Evolutionary conservation across 2,329 filamentous ascomycete species (phyloP).

Genomic region (Aspergillus proliferans): DNA sequence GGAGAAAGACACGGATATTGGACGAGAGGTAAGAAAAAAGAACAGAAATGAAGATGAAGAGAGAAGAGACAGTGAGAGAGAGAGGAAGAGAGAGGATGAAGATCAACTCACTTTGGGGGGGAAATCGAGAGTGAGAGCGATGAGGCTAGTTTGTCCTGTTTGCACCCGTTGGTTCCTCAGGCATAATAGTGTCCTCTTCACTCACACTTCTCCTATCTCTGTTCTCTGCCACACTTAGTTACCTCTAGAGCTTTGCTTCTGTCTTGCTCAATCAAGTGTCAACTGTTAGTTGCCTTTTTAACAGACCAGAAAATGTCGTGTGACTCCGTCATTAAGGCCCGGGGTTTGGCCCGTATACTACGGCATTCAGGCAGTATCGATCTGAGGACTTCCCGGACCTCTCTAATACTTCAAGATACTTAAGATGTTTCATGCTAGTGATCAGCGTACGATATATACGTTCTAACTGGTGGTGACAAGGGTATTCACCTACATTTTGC

Average conservation of each 20-base stretch:
- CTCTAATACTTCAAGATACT: too few relatives aligned
- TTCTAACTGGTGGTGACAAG: too few relatives aligned
- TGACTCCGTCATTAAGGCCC: too few relatives aligned
- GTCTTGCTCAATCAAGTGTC: too few relatives aligned
- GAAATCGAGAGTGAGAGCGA: not conserved
- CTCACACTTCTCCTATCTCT: not conserved
- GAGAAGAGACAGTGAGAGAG: conserved; percentile 6
- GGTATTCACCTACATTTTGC: too few relatives aligned
- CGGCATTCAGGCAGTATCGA: too few relatives aligned
- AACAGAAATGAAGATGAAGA: conserved; percentile 6
- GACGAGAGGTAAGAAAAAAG: conserved; percentile 11
- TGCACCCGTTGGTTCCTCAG: conserved; percentile 8
- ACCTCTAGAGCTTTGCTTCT: not conserved
- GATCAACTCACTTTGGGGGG: conserved; percentile 2
- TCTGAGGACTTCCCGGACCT: too few relatives aligned
- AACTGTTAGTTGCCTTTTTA: not conserved
- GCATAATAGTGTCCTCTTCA: conserved; percentile 1
- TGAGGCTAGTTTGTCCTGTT: conserved; percentile 14
- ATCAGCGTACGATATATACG: too few relatives aligned
- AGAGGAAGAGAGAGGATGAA: conserved; percentile 2
- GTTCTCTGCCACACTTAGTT: not conserved
- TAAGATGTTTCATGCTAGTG: too few relatives aligned
- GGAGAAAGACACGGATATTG: conserved; percentile 6
- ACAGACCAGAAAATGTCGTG: too few relatives aligned
- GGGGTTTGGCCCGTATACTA: too few relatives aligned